Evolutionary conservation across 1,284 basidiomycete genomes (phyloP).

Genomic region (Flammula alnicola): DNA sequence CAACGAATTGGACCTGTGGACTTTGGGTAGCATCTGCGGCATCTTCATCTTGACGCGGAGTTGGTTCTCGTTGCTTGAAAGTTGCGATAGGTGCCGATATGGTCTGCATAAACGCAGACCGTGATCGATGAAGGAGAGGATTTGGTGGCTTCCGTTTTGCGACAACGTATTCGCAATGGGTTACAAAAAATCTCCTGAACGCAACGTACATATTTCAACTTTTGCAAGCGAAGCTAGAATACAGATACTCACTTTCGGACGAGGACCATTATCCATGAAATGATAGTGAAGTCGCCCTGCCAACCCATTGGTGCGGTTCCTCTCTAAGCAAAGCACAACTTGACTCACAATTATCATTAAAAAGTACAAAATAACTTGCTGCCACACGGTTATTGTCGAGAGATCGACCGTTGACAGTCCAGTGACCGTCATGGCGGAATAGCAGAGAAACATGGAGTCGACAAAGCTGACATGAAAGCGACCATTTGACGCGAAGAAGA

Average conservation of each 20-base stretch:
- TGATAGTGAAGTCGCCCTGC: slow-evolving; percentile 47
- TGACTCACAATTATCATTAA: slow-evolving; percentile 54
- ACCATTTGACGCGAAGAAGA: slow-evolving; percentile 63
- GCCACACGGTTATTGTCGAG: slow-evolving; percentile 55
- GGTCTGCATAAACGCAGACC: slow-evolving; percentile 32
- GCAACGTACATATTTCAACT: not conserved
- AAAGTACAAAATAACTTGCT: slow-evolving; percentile 61
- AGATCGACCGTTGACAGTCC: slow-evolving; percentile 59
- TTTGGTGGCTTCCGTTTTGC: slow-evolving; percentile 16
- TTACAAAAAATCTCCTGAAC: slow-evolving; percentile 50
- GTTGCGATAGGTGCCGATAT: slow-evolving; percentile 40
- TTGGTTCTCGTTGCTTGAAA: slow-evolving; percentile 25
- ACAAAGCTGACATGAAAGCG: slow-evolving; percentile 52
- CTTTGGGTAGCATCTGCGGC: slow-evolving; percentile 1
- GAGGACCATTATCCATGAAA: slow-evolving; percentile 62
- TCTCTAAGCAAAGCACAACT: not conserved
- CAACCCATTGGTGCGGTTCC: not conserved
- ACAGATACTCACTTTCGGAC: slow-evolving; percentile 46
- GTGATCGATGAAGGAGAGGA: slow-evolving; percentile 19
- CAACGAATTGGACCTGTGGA: slow-evolving; percentile 21
- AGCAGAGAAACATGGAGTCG: slow-evolving; percentile 66
- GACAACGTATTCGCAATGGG: slow-evolving; percentile 47
- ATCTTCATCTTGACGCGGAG: slow-evolving; percentile 18
- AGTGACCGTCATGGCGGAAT: slow-evolving; percentile 67
- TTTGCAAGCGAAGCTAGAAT: not conserved